Evolutionary conservation across 1,284 basidiomycete genomes (phyloP), one percentile per base, ranked within the genome.

Genomic region (Cryptococcus sp.): DNA sequence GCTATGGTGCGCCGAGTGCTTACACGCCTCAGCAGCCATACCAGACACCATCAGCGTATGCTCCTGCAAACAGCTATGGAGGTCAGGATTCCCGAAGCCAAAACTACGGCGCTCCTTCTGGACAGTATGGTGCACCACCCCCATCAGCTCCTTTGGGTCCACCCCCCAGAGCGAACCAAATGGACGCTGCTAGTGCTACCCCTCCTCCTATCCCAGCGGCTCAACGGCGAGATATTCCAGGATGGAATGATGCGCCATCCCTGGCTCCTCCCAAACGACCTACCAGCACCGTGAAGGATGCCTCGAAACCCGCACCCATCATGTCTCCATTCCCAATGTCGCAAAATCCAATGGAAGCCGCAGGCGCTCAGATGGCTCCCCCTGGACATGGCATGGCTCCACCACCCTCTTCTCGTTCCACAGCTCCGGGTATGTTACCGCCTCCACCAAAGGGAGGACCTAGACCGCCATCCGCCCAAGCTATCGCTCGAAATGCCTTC

Each of bases 181-280:
- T 48, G 44, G 64, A 58, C 43, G 65, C 57, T 11, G 41, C 58
- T 35, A 45, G 36, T 10, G 52, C 59, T 13, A 61, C 63, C 30
- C 63, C 65, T 2, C 65, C 66, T 14, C 59, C 70, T 14, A 60
- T 76, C 23, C 68, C 77, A 2, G 76, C 73, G 8, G 68, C 74
- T 32, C 70, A 71, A 50, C 67, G 76, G 32, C 76, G 78, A 44
- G 87, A 88, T 58, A 85, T 86, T 45, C 83, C 85, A 8, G 90
- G 90, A 0, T 98, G 93, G 93, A 98, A 98, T 70, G 94, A 98
- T 2, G 76, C 79, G 4, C 73, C 76, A 1, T 65, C 58, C 13
- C 64, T 83, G 6, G 66, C 81, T 13, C 61, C 78, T 5, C 78
- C 81, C 50, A 84, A 85, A 51, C 67, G 76, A n/a, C 81, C 82